Conservation (phyloP, 2,329 filamentous ascomycete genomes). For the Fusarium oxysporum region DNA sequence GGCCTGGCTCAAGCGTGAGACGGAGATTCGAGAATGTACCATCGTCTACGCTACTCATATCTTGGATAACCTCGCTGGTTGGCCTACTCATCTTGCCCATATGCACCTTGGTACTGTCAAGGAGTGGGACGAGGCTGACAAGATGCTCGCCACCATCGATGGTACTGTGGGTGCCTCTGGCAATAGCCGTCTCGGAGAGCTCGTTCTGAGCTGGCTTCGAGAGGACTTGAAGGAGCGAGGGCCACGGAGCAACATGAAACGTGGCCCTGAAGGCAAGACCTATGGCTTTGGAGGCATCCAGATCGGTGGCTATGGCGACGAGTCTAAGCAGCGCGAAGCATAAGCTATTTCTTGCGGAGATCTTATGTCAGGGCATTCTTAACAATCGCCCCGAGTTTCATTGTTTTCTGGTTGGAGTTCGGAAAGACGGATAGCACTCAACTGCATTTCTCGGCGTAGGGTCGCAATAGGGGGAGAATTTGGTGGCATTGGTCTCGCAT, state of each 20-base stretch:
- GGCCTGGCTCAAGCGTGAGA: constrained; percentile 86
- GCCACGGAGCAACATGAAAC: constrained; percentile 71
- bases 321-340: constrained; percentile 55
- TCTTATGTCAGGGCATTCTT: constrained; percentile 31
- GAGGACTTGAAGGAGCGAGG: constrained; percentile 83
- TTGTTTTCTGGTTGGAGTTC: constrained; percentile 22
- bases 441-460: constrained; percentile 46
- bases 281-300: constrained; percentile 65
- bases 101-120: constrained; percentile 92
- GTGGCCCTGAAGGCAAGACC: constrained; percentile 72
- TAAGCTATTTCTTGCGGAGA: constrained; percentile 24
- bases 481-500: constrained; percentile 14
- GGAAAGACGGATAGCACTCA: constrained; percentile 45
- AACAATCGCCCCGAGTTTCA: constrained; percentile 32
- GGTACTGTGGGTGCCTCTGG: constrained; percentile 60
- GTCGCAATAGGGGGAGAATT: constrained; percentile 3
- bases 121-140: constrained; percentile 82
- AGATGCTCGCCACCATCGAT: constrained; percentile 70
- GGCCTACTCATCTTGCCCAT: constrained; percentile 95
- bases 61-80: constrained; percentile 90
- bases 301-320: constrained; percentile 68
- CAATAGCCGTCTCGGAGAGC: constrained; percentile 86
- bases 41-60: constrained; percentile 99
- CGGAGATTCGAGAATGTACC: constrained; percentile 82
- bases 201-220: constrained; percentile 89